A percentile compares a stretch with the other conserved stretches of the same genome.
Evolutionary conservation across 805 yeast genomes (phyloP).

Genomic region (Saccharomycopsis sp.): DNA sequence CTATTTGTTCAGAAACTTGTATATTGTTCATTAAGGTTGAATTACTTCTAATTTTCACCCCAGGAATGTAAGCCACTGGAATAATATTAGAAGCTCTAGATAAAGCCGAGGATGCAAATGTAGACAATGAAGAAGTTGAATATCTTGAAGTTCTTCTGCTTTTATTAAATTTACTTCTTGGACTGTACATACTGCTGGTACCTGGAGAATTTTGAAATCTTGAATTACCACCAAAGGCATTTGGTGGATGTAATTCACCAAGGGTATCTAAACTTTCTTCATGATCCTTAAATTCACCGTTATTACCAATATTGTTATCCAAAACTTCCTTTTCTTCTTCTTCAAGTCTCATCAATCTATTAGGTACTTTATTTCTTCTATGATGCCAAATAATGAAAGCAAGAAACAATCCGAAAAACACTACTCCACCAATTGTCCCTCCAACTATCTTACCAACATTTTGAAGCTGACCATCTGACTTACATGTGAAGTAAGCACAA

Average conservation of each 20-base stretch:
- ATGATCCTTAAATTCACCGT: constrained; percentile 4
- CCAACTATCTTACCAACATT: constrained; percentile 22
- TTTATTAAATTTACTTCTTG: background rate
- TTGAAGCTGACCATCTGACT: constrained; percentile 8
- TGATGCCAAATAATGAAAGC: constrained; percentile 19
- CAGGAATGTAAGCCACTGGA: constrained; percentile 92
- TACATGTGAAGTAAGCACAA: constrained; percentile 14
- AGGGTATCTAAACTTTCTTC: background rate
- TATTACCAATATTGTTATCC: constrained; percentile 9
- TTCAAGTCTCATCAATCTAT: constrained; percentile 15
- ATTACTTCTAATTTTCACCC: constrained; percentile 64
- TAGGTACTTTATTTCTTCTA: constrained; percentile 15
- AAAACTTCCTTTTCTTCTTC: constrained; percentile 19
- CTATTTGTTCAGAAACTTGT: constrained; percentile 31
- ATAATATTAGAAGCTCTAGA: constrained; percentile 82
- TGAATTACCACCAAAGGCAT: no score
- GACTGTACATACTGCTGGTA: constrained; percentile 14
- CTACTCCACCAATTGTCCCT: constrained; percentile 19
- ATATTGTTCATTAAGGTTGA: constrained; percentile 23
- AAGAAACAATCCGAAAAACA: constrained; percentile 13
- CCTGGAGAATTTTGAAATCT: constrained; percentile 3
- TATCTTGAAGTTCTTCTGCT: background rate
- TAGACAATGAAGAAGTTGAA: constrained; percentile 15
- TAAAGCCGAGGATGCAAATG: constrained; percentile 54
- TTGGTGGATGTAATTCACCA: background rate